Conservation (phyloP, 2,329 filamentous ascomycete species). For the Atkinsonella texensis region DNA sequence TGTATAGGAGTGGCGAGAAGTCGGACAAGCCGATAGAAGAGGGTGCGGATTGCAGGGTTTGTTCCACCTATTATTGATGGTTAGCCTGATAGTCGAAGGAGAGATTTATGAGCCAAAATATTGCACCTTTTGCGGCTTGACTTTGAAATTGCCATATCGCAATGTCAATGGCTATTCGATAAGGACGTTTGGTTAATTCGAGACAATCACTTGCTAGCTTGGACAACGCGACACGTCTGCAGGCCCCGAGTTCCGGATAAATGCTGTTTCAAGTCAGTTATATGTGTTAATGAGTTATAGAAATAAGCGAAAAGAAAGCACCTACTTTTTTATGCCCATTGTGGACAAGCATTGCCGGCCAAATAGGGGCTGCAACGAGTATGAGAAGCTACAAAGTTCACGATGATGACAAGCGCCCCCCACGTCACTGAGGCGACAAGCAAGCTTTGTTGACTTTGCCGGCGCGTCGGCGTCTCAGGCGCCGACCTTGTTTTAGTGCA, state of each 20-base stretch:
- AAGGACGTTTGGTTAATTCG: slow-evolving; percentile 54
- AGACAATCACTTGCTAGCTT: slow-evolving; percentile 73
- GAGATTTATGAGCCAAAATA: neutral
- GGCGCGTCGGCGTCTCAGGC: slow-evolving; percentile 16
- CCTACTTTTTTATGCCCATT: slow-evolving; percentile 57
- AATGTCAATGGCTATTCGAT: slow-evolving; percentile 85
- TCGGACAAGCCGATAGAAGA: slow-evolving; percentile 82
- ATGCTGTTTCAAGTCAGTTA: slow-evolving; percentile 44
- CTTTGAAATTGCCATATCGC: slow-evolving; percentile 97
- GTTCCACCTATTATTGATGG: slow-evolving; percentile 47
- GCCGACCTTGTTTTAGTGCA: slow-evolving; percentile 3
- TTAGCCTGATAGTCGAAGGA: slow-evolving; percentile 1
- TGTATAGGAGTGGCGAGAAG: slow-evolving; percentile 68
- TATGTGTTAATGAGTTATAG: neutral
- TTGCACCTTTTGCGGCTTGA: slow-evolving; percentile 60
- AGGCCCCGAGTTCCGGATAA: slow-evolving; percentile 77
- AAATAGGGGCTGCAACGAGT: neutral
- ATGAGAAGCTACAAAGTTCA: neutral
- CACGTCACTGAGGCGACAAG: slow-evolving; percentile 19
- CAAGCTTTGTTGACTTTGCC: slow-evolving; percentile 16
- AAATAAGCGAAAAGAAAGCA: rapidly evolving
- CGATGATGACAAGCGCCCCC: slow-evolving; percentile 3
- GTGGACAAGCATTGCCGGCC: neutral
- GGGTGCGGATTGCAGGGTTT: slow-evolving; percentile 79
- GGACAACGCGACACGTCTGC: slow-evolving; percentile 66